Percentiles rank a stretch among this genome's conserved stretches.
Evolutionary conservation across 75 land plant genomes (phyloP).

Genomic region (Azolla pinnata): DNA sequence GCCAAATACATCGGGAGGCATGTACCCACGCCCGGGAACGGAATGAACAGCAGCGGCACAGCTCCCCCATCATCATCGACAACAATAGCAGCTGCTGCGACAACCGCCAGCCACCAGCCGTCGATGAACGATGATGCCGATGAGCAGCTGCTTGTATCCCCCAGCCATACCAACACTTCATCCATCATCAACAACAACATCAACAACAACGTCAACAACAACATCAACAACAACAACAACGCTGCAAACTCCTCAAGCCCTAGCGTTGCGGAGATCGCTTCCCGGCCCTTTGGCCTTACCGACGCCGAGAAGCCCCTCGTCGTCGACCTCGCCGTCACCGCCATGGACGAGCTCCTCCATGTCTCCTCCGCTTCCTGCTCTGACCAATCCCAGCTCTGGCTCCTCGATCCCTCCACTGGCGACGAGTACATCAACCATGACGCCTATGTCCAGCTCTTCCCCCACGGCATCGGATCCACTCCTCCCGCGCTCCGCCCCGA

Average conservation of each 20-base stretch:
- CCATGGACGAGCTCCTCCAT: constrained; percentile 72
- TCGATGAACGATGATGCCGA: too few species aligned
- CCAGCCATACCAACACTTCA: too few species aligned
- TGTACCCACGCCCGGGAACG: constrained; percentile 7
- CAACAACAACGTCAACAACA: neutral
- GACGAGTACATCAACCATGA: constrained; percentile 37
- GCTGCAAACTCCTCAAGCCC: neutral
- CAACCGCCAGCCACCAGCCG: neutral
- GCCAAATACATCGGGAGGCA: constrained; percentile 36
- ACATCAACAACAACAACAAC: neutral
- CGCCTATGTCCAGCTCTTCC: constrained; percentile 51
- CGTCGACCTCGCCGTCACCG: constrained; percentile 76
- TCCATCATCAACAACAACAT: neutral
- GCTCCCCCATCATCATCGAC: neutral
- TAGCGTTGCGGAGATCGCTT: constrained; percentile 6
- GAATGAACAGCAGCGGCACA: neutral
- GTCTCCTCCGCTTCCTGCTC: constrained; percentile 55
- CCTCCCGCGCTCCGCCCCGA: constrained; percentile 50
- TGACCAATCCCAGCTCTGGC: too few species aligned
- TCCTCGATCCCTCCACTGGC: constrained; percentile 21
- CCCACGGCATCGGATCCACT: constrained; percentile 49
- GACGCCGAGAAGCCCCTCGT: constrained; percentile 70
- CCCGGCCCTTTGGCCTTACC: constrained; percentile 16
- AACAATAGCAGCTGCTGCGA: neutral
- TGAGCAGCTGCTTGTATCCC: too few species aligned